Base-by-base conservation (phyloP, 495 filamentous ascomycete species). In the Aspergillus indologenus region DNA sequence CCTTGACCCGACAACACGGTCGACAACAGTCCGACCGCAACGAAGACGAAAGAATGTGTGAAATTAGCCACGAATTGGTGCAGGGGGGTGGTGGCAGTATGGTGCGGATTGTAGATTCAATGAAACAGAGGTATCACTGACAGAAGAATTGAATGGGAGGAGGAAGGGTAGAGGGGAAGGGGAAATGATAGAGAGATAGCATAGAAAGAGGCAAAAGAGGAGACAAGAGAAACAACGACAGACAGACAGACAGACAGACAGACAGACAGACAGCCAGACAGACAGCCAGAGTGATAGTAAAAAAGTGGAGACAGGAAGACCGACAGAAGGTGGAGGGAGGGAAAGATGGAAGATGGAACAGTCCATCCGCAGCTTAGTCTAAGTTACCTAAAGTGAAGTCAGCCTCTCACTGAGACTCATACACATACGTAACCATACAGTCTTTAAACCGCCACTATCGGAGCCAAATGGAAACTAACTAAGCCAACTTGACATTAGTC, bases 71-170 rank as follows among this genome's bases (percentile, higher is more conserved):
- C 31, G 42, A 59, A 22, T 2, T 14, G 9, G 34, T 40, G 24
- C 43, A 52, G n/a, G n/a, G n/a, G n/a, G n/a, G n/a, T n/a, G n/a
- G n/a, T n/a, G n/a, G n/a, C n/a, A n/a, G n/a, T n/a, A n/a, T n/a
- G n/a, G n/a, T n/a, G n/a, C n/a, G n/a, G n/a, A n/a, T n/a, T n/a
- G n/a, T n/a, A n/a, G n/a, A n/a, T n/a, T n/a, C n/a, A n/a, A n/a
- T n/a, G n/a, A n/a, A n/a, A 63, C 63, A 55, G 52, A 62, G 63
- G 58, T 45, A 26, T 34, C 19, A 58, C 60, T 56, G 14, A 29
- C 4, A 51, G 54, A 45, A 45, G 31, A 57, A 58, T 49, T 44
- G 46, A 49, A 20, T 12, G n/a, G 15, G 19, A 42, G 44, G 40
- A 44, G 22, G 49, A 53, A n/a, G 20, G 54, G 51, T 4, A 9